A percentile compares a stretch with the other conserved stretches of the same genome.
phyloP scores from a whole-genome alignment of 805 yeast species.

The Nakazawaea ambrosiae region DNA sequence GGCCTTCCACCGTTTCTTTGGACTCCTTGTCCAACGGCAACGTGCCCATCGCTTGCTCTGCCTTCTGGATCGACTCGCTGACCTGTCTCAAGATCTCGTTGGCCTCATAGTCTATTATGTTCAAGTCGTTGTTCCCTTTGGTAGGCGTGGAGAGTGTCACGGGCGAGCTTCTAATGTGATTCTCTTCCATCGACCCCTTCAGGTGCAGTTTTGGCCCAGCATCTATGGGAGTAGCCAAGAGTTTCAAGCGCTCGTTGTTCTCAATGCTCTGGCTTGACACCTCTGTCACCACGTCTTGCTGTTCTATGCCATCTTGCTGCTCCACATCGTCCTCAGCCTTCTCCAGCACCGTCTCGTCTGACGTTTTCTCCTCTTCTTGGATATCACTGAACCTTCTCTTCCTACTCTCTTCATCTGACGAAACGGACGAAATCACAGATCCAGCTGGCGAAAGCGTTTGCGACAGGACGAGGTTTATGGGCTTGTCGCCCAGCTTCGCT shows the following conservation, averaged over 20 bases:
- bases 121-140: constrained; percentile 5
- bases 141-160: background rate
- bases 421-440: constrained; percentile 3
- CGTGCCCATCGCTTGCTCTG: background rate
- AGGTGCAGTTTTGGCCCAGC: too few relatives aligned
- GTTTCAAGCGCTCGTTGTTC: too few relatives aligned
- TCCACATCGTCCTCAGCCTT: background rate
- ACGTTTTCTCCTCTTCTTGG: background rate
- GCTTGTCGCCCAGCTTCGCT: too few relatives aligned
- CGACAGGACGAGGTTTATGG: too few relatives aligned
- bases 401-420: constrained; percentile 1
- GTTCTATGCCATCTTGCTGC: too few relatives aligned
- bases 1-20: background rate
- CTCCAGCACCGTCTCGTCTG: background rate
- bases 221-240: too few relatives aligned
- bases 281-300: too few relatives aligned
- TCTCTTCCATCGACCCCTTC: too few relatives aligned
- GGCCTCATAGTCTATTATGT: constrained; percentile 5
- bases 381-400: constrained; percentile 3
- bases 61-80: constrained; percentile 1
- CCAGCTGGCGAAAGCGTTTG: constrained; percentile 8
- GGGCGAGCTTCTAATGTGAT: too few relatives aligned
- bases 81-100: constrained; percentile 3
- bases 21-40: background rate
- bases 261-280: too few relatives aligned